A percentile compares a stretch with the other conserved stretches of the same genome.
These are phyloP conservation scores for Eucalyptus rudis DNA, from an alignment of 345 rosid species.

Conservation along the genomic window DNA sequence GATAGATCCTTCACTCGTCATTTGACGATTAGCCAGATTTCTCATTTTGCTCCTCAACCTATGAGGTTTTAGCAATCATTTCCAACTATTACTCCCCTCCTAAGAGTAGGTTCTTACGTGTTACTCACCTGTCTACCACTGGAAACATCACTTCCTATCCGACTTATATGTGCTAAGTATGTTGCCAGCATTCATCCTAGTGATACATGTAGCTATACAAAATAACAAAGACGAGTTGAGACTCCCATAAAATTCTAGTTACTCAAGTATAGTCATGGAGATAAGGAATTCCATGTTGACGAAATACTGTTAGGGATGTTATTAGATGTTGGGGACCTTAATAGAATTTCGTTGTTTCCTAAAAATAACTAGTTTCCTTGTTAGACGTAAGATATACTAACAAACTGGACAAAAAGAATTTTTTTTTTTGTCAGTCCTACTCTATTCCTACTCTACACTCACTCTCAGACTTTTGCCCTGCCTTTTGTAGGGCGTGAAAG, in stretches of 20 bases:
- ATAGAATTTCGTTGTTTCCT: neutral
- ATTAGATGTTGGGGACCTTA: neutral
- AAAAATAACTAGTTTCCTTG: neutral
- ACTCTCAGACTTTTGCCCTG: too few relatives aligned
- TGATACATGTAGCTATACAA: rapidly evolving
- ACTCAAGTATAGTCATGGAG: neutral
- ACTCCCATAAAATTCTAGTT: neutral
- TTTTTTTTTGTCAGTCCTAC: too few relatives aligned
- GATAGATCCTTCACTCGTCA: neutral
- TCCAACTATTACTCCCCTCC: too few relatives aligned
- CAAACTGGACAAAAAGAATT: too few relatives aligned
- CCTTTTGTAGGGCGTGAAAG: too few relatives aligned
- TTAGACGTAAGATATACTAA: neutral
- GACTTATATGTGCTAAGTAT: too few relatives aligned
- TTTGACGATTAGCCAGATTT: neutral
- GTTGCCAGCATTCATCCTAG: rapidly evolving
- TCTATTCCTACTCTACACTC: too few relatives aligned
- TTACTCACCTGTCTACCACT: rapidly evolving
- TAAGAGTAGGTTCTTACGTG: too few relatives aligned
- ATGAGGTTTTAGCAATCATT: too few relatives aligned
- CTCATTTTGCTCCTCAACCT: too few relatives aligned
- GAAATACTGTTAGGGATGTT: too few relatives aligned
- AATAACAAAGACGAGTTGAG: too few relatives aligned
- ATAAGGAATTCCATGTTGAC: neutral
- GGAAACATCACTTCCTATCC: rapidly evolving